Base-by-base conservation (phyloP, 805 yeast genomes). In the Starmerella potacharoeniae region DNA sequence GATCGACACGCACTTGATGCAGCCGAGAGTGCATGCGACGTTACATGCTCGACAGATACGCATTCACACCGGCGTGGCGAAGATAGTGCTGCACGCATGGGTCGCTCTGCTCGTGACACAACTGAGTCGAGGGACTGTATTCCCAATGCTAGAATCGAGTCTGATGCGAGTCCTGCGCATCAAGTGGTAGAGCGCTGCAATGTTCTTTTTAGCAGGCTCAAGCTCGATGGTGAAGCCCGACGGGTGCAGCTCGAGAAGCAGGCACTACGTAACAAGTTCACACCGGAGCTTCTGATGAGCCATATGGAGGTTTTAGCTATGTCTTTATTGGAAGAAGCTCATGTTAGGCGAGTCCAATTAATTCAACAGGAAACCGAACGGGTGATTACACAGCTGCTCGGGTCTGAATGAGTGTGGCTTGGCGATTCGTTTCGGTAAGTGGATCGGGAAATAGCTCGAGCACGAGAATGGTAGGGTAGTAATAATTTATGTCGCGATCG, bases 341-440 rank as follows among this genome's bases (percentile, higher is more conserved):
- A 55, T 30, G 55, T 39, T 1, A n/a, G 43, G 33, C 55, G 53
- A 7, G 31, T 55, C 13, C 46, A 34, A n/a, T 28, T 55, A 4
- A 47, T 55, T 10, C n/a, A 36, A 4, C 13, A 17, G 14, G 58
- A 52, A 29, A 49, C 55, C 3, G 58, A 55, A 7, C 36, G 53
- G 5, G 50, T 55, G 2, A 28, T 51, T 6, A 6, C 35, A 6
- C 36, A 43, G 11, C 6, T 46, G 4, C 40, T 46, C 10, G 31
- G 9, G 31, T 5, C 22, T 16, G 39, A 36, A 6, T 22, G 22
- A 22, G 22, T 22, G 22, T 22, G 22, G 22, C 22, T 22, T 22
- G 22, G 22, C 22, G 22, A 22, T 22, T 22, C 3, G 3, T 22
- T 22, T 22, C 22, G 22, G 22, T 22, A 22, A 22, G 22, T 22